Evolutionary conservation across 1,284 basidiomycete genomes (phyloP), one percentile per base, ranked within the genome.

Genomic region (Puccinia coronata): DNA sequence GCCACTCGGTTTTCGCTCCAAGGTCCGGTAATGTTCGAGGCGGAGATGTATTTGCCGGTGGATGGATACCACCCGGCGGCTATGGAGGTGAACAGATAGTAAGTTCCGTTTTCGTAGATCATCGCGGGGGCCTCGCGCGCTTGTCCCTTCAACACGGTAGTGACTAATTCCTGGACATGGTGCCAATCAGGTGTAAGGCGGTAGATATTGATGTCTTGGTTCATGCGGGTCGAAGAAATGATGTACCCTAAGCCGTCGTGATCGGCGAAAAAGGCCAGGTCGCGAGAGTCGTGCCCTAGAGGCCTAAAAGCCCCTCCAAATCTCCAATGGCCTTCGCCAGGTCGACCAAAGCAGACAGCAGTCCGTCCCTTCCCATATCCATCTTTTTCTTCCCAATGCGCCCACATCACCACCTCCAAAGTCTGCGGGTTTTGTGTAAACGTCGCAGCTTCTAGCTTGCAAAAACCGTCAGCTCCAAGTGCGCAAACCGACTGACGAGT

Each of bases 1-100:
- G 53, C 5, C 25, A 47, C 20, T n/a, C 47, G 69, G 25, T 23
- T 49, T 23, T 71, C 69, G 28, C 69, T 71, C 69, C 69, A 71
- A 34, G 69, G 69, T 31, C 69, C 69, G 20, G 69, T 11, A 31
- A 71, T 41, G 18, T 31, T 71, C 8, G 31, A 2, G 41, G 69
- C 69, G n/a, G 69, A 71, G 47, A 53, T 71, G 47, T 71, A 71
- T 34, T 53, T 41, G 31, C 47, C 25, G 18, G 69, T 34, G 47
- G 69, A 71, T 11, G 69, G 69, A 53, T 71, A 71, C 69, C 69
- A 71, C 18, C 69, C 69, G n/a, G 69, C 47, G 41, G 69, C 69
- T 36, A 31, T 2, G 14, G 69, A 71, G 20, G 69, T 71, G 47
- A 71, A 71, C 12, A 71, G 69, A 49, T 71, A 71, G 31, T 71